Evolutionary conservation across 176 grass and related monocot genomes (phyloP), one percentile per base, ranked within the genome.

Genomic region (Poa annua): DNA sequence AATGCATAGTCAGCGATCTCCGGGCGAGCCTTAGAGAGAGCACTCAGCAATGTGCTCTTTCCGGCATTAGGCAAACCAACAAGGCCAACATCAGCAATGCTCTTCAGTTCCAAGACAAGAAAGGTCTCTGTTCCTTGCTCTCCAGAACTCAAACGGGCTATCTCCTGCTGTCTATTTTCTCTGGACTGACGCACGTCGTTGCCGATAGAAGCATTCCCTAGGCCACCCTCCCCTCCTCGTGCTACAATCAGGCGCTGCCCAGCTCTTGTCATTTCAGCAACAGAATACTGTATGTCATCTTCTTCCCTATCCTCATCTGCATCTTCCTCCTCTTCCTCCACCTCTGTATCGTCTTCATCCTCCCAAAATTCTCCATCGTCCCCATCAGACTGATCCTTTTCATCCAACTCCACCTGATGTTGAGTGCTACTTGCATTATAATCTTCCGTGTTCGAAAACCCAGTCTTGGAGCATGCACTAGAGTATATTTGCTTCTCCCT

Each of bases 71-170:
- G 94, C 71, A 97, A 65, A 62, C 94, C 94, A 62, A 94, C 84
- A 74, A 97, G 89, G 53, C 94, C 94, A 38, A 97, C 83, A 85
- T 97, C 94, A 4, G 94, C 94, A 74, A 97, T 97, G 74, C 87
- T 94, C 83, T 94, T 97, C 57, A 97, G 62, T 85, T 97, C 94
- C 68, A 97, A 83, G 77, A 97, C 88, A 68, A 97, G 85, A 75
- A 85, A 59, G 55, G 74, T 87, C 80, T 97, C 90, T 35, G 89
- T 92, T 84, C 94, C 94, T 47, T 80, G 78, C 22, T 78, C 55
- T 50, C 92, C 90, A 1, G 59, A 66, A 80, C 77, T 84, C 75
- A 84, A 81, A 62, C 71, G 68, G 50, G 80, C 71, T 64, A 84
- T 64, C 60, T 77, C 41, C 61, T 57, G 63, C 75, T 97, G 69